A percentile compares a stretch with the other conserved stretches of the same genome.
phyloP scores from a whole-genome alignment of 345 rosid genomes.

The Clausena lansium region DNA sequence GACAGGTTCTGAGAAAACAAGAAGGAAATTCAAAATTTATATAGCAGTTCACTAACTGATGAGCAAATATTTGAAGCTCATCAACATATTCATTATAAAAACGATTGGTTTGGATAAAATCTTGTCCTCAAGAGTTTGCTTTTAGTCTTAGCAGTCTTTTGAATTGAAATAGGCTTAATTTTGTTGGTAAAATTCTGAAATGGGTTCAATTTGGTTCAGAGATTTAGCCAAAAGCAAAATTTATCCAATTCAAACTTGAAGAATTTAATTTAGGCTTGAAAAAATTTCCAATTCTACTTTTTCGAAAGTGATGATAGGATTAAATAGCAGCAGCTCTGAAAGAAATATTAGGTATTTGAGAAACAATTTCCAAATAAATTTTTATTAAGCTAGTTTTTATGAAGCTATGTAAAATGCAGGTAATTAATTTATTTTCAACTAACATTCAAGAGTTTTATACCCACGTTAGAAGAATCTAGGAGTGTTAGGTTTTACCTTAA shows the following conservation, averaged over 20 bases:
- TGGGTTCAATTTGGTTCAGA: background rate
- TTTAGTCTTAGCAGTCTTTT: background rate
- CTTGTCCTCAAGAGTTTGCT: background rate
- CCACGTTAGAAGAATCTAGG: background rate
- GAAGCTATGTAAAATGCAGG: background rate
- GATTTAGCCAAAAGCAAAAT: background rate
- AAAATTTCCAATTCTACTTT: background rate
- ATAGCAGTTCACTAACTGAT: background rate
- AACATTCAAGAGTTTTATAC: background rate
- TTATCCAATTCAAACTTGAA: background rate
- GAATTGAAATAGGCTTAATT: background rate
- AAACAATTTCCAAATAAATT: background rate
- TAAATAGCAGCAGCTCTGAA: background rate
- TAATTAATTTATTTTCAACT: background rate
- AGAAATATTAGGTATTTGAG: too few species aligned
- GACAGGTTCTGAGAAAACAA: slow-evolving; percentile 64
- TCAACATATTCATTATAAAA: background rate
- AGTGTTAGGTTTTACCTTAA: slow-evolving; percentile 54
- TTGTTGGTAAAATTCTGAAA: background rate
- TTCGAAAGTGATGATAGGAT: background rate
- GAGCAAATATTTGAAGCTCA: background rate
- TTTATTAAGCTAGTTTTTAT: background rate
- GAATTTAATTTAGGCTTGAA: background rate
- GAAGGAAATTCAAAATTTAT: background rate
- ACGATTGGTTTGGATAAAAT: background rate